Evolutionary conservation across 306 rosid species (phyloP), one percentile per base, ranked within the genome.

Genomic region (Inga oerstediana): DNA sequence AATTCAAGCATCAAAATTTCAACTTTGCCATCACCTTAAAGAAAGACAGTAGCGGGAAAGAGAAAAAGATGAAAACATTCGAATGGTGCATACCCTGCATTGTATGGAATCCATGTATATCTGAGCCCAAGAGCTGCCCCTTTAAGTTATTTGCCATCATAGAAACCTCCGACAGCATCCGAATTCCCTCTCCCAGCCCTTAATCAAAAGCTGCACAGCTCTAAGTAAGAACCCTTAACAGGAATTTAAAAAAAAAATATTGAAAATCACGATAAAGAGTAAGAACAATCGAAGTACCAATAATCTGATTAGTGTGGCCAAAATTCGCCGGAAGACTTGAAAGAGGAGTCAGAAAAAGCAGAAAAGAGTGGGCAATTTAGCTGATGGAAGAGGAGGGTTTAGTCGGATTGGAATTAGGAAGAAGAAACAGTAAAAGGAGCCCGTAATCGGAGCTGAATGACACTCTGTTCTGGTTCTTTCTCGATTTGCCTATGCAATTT

Each of bases 61-160:
- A 68, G 59, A 82, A 19, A n/a, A 37, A 14, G 58, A 64, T 22
- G 20, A 59, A 43, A 76, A 14, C 10, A n/a, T 48, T 62, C 67
- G 70, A 70, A 8, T 14, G 3, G 67, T 35, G 77, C n/a, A 83
- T 61, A 90, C 99, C 98, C 86, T 90, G 95, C 88, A 90, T 74
- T 78, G 97, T 88, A 89, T 88, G 97, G 85, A 97, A 97, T 78
- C 99, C 99, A 91, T 94, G 99, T 72, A 94, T 91, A 73, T 94
- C 97, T 11, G 98, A 79, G 58, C 97, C 97, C 32, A 79, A 82
- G 12, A 97, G 89, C 78, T 27, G 87, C 62, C 82, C 92, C n/a
- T 85, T 68, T 76, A 85, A 87, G 24, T 66, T 82, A 65, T 30
- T 75, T 16, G 79, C 81, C 92, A 87, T 85, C 76, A 22, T 66